Evolutionary conservation across 148 eudicot species (phyloP), one percentile per base, ranked within the genome.

Genomic region (Fagopyrum esculentum): DNA sequence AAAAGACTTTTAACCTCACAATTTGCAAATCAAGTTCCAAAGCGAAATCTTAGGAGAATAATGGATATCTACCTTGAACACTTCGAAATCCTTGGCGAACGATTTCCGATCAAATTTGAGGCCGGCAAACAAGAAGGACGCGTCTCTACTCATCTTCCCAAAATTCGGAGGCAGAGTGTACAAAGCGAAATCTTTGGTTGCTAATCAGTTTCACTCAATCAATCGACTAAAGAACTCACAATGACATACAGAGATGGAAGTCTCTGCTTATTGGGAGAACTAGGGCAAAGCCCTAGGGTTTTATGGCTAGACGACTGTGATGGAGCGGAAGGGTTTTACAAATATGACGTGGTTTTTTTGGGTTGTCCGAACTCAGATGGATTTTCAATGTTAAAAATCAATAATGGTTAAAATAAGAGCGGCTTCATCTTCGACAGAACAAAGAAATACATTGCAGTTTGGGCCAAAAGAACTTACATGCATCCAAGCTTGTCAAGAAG

Each of bases 71-170:
- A 93, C 98, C 91, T 91, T 87, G 80, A 93, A 93, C 54, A 66
- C 79, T 45, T 87, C 82, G 73, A 93, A 83, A 81, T 91, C 98
- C 71, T 72, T 71, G 80, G 93, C 83, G 76, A 91, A 93, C 57
- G 78, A 85, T 76, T 88, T 91, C 35, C 88, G 87, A 71, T 91
- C 78, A 61, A 93, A 93, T 26, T 77, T 83, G 74, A 87, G 83
- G 40, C 98, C 95, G 2, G 97, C 80, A 84, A 93, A 93, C 3
- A 93, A 78, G 83, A 91, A 93, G 6, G 91, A 91, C 17, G 95
- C 49, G 49, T 82, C 89, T 72, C 74, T 83, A 19, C 86, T 89
- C 92, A 87, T 87, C 46, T 72, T 30, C n/a, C 19, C 69, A 7
- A 16, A 9, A 66, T 66, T 66, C 46, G 71, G 19, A 13, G 6